Evolutionary conservation across 2,329 filamentous ascomycete species (phyloP).

Genomic region (Chrysoporthe cubensis): DNA sequence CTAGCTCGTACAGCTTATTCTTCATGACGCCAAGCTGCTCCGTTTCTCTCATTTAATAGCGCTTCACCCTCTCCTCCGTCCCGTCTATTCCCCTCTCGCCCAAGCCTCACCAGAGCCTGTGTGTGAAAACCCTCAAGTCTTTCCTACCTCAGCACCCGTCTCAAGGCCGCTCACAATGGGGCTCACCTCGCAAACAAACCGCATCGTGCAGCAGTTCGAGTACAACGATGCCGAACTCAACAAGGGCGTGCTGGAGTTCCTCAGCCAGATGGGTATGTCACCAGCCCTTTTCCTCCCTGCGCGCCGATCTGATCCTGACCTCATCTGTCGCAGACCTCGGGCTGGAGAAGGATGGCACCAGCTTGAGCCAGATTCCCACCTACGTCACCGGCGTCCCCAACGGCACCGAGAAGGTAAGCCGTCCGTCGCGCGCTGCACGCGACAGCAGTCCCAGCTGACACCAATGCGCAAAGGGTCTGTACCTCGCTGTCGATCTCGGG

Average conservation of each 20-base stretch:
- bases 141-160: constrained; percentile 57
- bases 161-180: constrained; percentile 64
- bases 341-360: constrained; percentile 74
- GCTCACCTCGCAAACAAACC: constrained; percentile 72
- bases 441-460: constrained; percentile 11
- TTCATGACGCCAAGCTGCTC: constrained; percentile 52
- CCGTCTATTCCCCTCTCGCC: constrained; percentile 49
- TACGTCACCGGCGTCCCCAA: constrained; percentile 96
- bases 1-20: constrained; percentile 57
- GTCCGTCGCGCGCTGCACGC: background rate
- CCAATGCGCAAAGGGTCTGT: constrained; percentile 69
- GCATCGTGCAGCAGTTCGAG: constrained; percentile 83
- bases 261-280: constrained; percentile 74
- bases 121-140: constrained; percentile 59
- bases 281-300: background rate
- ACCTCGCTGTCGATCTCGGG: constrained; percentile 95
- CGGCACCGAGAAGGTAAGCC: constrained; percentile 87
- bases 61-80: constrained; percentile 38
- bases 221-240: constrained; percentile 79
- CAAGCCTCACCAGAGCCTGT: constrained; percentile 48
- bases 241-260: constrained; percentile 81
- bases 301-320: constrained; percentile 14
- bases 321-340: constrained; percentile 68
- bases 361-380: constrained; percentile 93
- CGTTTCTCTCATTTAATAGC: constrained; percentile 41